These are phyloP conservation scores for Lachnellula suecica DNA, from an alignment of 2,329 filamentous ascomycete species.

Conservation along the genomic window DNA sequence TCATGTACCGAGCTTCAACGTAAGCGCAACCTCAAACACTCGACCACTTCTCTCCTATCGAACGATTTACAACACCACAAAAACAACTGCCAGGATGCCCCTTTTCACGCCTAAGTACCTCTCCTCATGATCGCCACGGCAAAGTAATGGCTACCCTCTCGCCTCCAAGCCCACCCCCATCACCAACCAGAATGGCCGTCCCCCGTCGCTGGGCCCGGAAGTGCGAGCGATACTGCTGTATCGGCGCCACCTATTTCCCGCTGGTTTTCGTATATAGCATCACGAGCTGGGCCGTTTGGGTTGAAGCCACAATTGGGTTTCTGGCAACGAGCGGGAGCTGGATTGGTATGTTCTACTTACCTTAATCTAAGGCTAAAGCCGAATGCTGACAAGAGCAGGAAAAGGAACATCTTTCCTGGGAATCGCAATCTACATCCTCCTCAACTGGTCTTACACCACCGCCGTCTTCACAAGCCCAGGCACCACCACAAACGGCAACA, in stretches of 20 bases:
- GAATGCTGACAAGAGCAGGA: slow-evolving; percentile 40
- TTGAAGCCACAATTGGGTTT: slow-evolving; percentile 72
- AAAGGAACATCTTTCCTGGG: slow-evolving; percentile 60
- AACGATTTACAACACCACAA: neutral
- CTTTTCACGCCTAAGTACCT: neutral
- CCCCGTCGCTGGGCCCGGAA: slow-evolving; percentile 61
- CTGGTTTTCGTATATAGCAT: slow-evolving; percentile 84
- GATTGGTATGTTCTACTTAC: slow-evolving; percentile 49
- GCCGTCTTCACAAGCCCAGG: slow-evolving; percentile 94
- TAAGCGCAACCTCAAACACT: slow-evolving; percentile 1
- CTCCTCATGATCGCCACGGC: neutral
- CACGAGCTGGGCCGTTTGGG: slow-evolving; percentile 93
- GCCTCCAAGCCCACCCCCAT: slow-evolving; percentile 33
- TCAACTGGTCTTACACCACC: slow-evolving; percentile 86
- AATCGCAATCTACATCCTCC: slow-evolving; percentile 70
- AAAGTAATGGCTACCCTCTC: slow-evolving; percentile 26
- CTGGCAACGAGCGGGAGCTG: slow-evolving; percentile 50
- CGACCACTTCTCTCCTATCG: too few species aligned
- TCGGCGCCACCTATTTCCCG: slow-evolving; percentile 78
- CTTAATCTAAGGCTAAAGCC: neutral
- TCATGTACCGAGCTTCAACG: neutral
- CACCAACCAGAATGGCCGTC: slow-evolving; percentile 52
- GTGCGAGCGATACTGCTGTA: slow-evolving; percentile 83
- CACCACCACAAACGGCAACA: slow-evolving; percentile 55
- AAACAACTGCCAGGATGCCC: too few species aligned